A percentile compares a stretch with the other conserved stretches of the same genome.
Conservation (phyloP, 2,329 filamentous ascomycete genomes). For the Botrytis paeoniae region DNA sequence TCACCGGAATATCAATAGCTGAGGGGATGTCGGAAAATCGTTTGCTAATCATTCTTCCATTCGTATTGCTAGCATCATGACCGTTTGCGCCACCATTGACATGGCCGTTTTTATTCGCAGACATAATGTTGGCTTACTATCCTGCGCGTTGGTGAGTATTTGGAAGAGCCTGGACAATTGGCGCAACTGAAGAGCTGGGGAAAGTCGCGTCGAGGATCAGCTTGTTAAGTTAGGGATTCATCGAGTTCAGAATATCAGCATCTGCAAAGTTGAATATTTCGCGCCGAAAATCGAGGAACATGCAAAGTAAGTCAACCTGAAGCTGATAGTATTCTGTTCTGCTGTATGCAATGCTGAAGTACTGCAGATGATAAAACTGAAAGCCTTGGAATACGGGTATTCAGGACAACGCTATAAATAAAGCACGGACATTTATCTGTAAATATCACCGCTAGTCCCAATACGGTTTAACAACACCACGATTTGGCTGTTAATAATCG, state of each 20-base stretch:
- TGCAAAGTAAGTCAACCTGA: neutral
- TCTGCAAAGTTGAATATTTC: neutral
- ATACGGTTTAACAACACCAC: conserved; percentile 11
- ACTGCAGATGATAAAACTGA: conserved; percentile 6
- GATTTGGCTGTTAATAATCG: neutral
- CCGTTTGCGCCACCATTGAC: conserved; percentile 34
- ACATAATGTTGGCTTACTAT: conserved; percentile 26
- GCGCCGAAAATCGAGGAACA: neutral
- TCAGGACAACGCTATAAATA: conserved; percentile 14
- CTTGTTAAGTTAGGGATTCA: conserved; percentile 7
- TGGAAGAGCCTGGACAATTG: conserved; percentile 7
- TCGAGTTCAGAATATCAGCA: conserved; percentile 5
- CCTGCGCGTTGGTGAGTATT: conserved; percentile 9
- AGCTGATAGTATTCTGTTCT: neutral
- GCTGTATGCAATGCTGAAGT: conserved; percentile 3
- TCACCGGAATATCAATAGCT: conserved; percentile 64
- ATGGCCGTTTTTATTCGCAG: conserved; percentile 30
- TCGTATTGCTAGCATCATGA: conserved; percentile 23
- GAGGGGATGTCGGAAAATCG: conserved; percentile 64
- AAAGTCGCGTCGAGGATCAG: conserved; percentile 20
- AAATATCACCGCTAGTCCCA: neutral
- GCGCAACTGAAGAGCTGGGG: conserved; percentile 14
- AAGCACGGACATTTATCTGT: conserved; percentile 3
- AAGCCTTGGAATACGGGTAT: conserved; percentile 14
- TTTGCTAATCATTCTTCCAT: conserved; percentile 34